Percentiles rank a stretch among this genome's conserved stretches.
These are phyloP conservation scores for Epichloe hybrida DNA, from an alignment of 2,329 filamentous ascomycete genomes.

Conservation along the genomic window DNA sequence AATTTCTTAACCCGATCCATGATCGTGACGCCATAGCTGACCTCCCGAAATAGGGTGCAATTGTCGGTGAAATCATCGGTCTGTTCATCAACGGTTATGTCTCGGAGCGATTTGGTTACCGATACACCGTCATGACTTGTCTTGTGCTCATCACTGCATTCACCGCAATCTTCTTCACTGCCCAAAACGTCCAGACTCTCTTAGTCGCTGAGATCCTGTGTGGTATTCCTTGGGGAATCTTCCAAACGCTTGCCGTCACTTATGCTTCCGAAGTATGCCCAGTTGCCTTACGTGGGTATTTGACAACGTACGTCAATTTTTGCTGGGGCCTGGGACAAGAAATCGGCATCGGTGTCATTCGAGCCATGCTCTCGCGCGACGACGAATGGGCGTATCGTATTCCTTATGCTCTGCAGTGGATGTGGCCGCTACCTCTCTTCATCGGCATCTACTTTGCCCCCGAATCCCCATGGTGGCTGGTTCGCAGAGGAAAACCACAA, in stretches of 20 bases:
- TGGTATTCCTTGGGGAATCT: conserved; percentile 49
- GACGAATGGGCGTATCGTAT: conserved; percentile 60
- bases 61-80: conserved; percentile 49
- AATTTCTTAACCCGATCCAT: not conserved
- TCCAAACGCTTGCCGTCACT: conserved; percentile 45
- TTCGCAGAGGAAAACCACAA: conserved; percentile 48
- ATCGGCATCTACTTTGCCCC: conserved; percentile 55
- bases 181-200: conserved; percentile 42
- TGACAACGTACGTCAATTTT: conserved; percentile 65
- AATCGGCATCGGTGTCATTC: conserved; percentile 61
- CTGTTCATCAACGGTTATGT: conserved; percentile 52
- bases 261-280: conserved; percentile 64
- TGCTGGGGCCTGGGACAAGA: conserved; percentile 68
- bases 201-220: conserved; percentile 49
- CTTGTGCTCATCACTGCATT: conserved; percentile 41
- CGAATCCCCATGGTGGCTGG: conserved; percentile 65
- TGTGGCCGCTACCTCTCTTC: conserved; percentile 58
- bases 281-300: conserved; percentile 54
- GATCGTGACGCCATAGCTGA: not conserved
- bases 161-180: conserved; percentile 52
- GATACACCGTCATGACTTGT: conserved; percentile 48
- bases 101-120: conserved; percentile 54
- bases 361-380: conserved; percentile 45
- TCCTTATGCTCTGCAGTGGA: conserved; percentile 64
- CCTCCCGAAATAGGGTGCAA: conserved; percentile 9